Base-by-base conservation (phyloP, 139 green algal genomes). In the Coelastrella sp. region DNA sequence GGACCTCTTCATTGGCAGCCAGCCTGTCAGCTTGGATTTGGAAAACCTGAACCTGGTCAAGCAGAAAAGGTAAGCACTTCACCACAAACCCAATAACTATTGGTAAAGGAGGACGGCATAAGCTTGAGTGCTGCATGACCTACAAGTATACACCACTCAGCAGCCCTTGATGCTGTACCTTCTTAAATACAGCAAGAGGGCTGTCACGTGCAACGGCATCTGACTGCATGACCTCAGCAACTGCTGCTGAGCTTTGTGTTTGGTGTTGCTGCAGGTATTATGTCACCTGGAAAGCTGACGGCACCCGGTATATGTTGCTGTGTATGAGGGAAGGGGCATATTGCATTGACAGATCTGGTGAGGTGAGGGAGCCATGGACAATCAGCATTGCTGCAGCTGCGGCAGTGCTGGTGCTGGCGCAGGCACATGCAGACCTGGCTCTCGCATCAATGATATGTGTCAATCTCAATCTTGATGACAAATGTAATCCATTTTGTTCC, bases 271-370 rank as follows among this genome's bases (percentile, higher is more conserved):
- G 22, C 86, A 95, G 93, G 57, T 98, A 98, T 91, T 96, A 94
- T 91, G 96, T 98, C 19, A 98, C 97, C 6, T 99, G 97, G 97
- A 99, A 99, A 92, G 98, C 98, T 9, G 98, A 99, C 90, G 98
- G 98, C 88, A 99, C 97, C 11, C 94, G 98, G 27, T 99, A 99
- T 95, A 96, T 99, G 95, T 68, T 99, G 86, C 91, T 98, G 27
- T 87, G 99, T 11, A 90, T 94, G 65, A 66, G 86, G 4, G 92
- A 94, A 63, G 98, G 98, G 58, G 93, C 92, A 11, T 99, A 99
- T 93, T 92, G 99, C 17, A 96, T 99, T 56, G 96, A 99, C 94
- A 93, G 98, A 24, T 94, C 93, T 74, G 98, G 96, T 72, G 93
- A 94, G 73, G 91, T 96, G 87, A 61, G 86, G 20, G 17, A 25